phyloP scores from a whole-genome alignment of 306 rosid species.

The Vigna unguiculata region DNA sequence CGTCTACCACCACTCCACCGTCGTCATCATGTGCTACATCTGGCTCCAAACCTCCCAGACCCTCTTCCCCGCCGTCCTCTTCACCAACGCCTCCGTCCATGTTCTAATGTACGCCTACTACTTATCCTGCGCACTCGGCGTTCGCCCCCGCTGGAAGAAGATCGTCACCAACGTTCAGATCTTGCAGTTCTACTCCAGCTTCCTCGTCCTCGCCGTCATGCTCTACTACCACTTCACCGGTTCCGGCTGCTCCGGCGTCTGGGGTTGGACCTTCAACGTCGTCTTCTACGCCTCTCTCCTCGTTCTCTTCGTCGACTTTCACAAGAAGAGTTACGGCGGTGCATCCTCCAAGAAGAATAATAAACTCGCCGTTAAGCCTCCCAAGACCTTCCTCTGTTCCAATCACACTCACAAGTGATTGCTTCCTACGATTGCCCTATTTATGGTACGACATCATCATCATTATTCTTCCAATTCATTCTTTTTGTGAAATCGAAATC shows the following conservation, averaged over 20 bases:
- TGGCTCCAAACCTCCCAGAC: conserved; percentile 74
- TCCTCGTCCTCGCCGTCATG: conserved; percentile 58
- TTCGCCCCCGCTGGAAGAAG: conserved; percentile 77
- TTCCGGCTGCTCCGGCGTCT: conserved; percentile 70
- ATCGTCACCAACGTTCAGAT: conserved; percentile 71
- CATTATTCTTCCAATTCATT: too few species aligned
- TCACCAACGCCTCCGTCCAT: conserved; percentile 70
- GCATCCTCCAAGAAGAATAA: conserved; percentile 28
- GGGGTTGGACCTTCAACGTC: conserved; percentile 81
- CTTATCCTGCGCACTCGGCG: conserved; percentile 65
- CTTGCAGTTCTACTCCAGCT: conserved; percentile 71
- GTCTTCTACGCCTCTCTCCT: conserved; percentile 71
- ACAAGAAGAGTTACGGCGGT: conserved; percentile 60
- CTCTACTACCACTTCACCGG: conserved; percentile 61
- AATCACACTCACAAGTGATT: not conserved
- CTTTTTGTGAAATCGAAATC: too few species aligned
- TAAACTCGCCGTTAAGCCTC: not conserved
- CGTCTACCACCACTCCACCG: conserved; percentile 86
- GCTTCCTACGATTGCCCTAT: too few species aligned
- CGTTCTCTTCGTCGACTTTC: conserved; percentile 68
- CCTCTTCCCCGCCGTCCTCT: conserved; percentile 67
- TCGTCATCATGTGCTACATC: conserved; percentile 70
- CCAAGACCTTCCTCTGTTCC: not conserved
- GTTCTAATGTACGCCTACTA: conserved; percentile 87
- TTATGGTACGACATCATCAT: too few species aligned